Evolutionary conservation across 768 basidiomycete species (phyloP), one percentile per base, ranked within the genome.

Genomic region (Psilocybe tampanensis): DNA sequence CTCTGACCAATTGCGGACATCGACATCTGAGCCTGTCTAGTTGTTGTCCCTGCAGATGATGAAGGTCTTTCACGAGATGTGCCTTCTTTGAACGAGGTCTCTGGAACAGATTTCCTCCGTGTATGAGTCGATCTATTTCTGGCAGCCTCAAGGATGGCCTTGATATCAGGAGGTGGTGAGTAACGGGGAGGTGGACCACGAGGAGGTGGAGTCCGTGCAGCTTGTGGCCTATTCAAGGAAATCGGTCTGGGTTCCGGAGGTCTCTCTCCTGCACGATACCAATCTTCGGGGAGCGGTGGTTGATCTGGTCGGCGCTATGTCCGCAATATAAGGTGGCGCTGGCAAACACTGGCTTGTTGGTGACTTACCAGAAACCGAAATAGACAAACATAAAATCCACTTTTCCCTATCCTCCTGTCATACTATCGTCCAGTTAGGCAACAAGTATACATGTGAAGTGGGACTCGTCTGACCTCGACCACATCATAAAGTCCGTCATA

Each of bases 401-500:
- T 53, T 43, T 34, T 53, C 19, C 52, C 52, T 21, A 12, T 17
- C 24, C 23, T 43, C 17, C 41, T 43, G 3, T n/a, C 42, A 29
- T 33, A 53, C 42, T 53, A 21, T 2, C 19, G 24, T 5, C 18
- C 8, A 11, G 29, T 44, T 29, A 48, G 23, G 19, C 8, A 33
- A 15, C 12, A n/a, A 17, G 17, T 8, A 18, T n/a, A 29, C 2
- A n/a, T n/a, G n/a, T n/a, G n/a, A n/a, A 42, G 24, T 6, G 23
- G 19, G 15, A 11, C 9, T 7, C 17, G 12, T 18, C 26, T 22
- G 0, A 44, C 52, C 26, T 53, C 42, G 2, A 32, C 24, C 8
- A 53, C 52, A 22, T 53, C 21, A 15, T 53, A 53, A 6, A 53
- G 23, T 18, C 52, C 52, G 21, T 53, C 52, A 53, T 53, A 53